phyloP scores from a whole-genome alignment of 306 rosid genomes.

The Sindora glabra region DNA sequence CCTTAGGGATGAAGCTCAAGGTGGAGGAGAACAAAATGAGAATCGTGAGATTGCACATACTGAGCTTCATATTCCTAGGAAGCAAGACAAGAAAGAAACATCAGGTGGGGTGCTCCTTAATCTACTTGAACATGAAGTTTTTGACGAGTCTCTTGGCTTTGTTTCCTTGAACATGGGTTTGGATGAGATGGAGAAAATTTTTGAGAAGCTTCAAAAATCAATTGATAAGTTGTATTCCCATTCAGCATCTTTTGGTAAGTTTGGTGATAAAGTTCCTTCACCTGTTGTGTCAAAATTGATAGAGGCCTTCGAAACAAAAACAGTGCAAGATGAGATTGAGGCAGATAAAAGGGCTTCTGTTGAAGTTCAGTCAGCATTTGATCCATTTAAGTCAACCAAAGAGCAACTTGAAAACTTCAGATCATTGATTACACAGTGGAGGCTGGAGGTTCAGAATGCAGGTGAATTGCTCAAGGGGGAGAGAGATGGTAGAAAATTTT shows the following conservation, averaged over 20 bases:
- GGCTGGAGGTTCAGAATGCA: slow-evolving; percentile 45
- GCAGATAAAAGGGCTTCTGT: slow-evolving; percentile 23
- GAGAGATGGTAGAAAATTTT: slow-evolving; percentile 41
- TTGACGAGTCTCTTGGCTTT: slow-evolving; percentile 46
- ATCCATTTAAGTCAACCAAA: slow-evolving; percentile 36
- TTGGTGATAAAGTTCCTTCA: slow-evolving; percentile 37
- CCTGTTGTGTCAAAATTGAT: slow-evolving; percentile 73
- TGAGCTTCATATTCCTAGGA: slow-evolving; percentile 14
- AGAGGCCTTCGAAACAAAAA: slow-evolving; percentile 77
- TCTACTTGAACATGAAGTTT: slow-evolving; percentile 34
- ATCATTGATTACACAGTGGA: slow-evolving; percentile 47
- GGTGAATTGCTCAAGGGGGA: slow-evolving; percentile 50
- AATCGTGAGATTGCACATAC: slow-evolving; percentile 26
- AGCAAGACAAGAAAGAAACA: slow-evolving; percentile 26
- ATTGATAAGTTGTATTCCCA: slow-evolving; percentile 37
- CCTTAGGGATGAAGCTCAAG: slow-evolving; percentile 21
- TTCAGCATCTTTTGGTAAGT: slow-evolving; percentile 31
- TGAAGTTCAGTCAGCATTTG: slow-evolving; percentile 30
- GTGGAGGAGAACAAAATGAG: slow-evolving; percentile 19
- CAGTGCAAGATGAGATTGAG: slow-evolving; percentile 50
- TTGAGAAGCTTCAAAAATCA: slow-evolving; percentile 60
- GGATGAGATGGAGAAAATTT: slow-evolving; percentile 50
- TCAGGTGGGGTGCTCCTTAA: slow-evolving; percentile 15
- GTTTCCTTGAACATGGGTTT: slow-evolving; percentile 34
- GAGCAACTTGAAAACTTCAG: slow-evolving; percentile 53